Base-by-base conservation (phyloP, 2,329 filamentous ascomycete genomes). In the Lomentospora prolificans region DNA sequence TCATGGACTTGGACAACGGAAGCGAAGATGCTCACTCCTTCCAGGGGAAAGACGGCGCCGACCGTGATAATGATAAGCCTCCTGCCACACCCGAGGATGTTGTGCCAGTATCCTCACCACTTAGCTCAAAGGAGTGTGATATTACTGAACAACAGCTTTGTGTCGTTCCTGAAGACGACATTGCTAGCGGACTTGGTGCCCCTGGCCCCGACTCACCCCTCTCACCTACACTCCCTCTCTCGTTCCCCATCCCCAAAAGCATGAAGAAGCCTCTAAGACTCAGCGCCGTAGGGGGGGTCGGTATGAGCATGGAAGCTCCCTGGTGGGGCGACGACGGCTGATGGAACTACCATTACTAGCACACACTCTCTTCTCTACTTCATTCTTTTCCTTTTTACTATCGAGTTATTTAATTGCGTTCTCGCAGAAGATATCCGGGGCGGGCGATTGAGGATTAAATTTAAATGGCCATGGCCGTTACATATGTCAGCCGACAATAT, bases 291-390 rank as follows among this genome's bases (percentile, higher is more conserved):
- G 71, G 71, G 17, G 60, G 61, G 22, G 59, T 63, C 2, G 22
- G 4, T 25, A 48, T 19, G 6, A 61, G 62, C 25, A 63, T 62
- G 4, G 65, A 67, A 6, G 61, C 66, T 33, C 67, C 69, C 2
- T 70, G 65, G 62, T 73, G 70, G 72, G 72, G 69, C n/a, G 71
- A 75, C 51, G 71, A 75, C 44, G 71, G 65, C 55, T 67, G 60
- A 64, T 58, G 22, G 39, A 33, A 10, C 22, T 9, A 17, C 25
- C 30, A n/a, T 7, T 14, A 36, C 8, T 24, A 7, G 12, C n/a
- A n/a, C 22, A 19, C 24, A 14, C 25, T 28, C 9, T n/a, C 41
- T 55, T 27, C 28, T 19, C 22, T 12, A 14, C n/a, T 44, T 57
- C 51, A 57, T 25, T 48, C 27, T 48, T 58, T 59, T 55, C 27